These are phyloP conservation scores for Parafenestella ontariensis DNA, from an alignment of 2,329 filamentous ascomycete species.

Conservation along the genomic window DNA sequence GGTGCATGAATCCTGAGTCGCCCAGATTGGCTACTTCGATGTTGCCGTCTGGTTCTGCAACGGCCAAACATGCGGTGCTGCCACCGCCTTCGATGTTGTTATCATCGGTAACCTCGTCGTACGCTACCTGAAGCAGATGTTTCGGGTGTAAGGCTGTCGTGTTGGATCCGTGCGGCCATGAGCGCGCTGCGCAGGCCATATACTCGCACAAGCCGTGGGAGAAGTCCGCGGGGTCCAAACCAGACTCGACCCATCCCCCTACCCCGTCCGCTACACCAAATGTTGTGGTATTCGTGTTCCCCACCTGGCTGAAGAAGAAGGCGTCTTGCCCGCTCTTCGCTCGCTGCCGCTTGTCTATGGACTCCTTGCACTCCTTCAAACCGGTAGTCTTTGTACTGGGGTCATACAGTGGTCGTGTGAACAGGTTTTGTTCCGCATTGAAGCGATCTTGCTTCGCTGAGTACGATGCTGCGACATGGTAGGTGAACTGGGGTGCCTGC, in stretches of 20 bases:
- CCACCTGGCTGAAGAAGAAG: slow-evolving; percentile 87
- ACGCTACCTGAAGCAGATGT: slow-evolving; percentile 80
- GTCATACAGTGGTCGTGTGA: slow-evolving; percentile 42
- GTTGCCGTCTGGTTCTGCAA: slow-evolving; percentile 74
- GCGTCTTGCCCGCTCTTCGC: slow-evolving; percentile 91
- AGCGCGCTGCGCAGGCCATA: slow-evolving; percentile 80
- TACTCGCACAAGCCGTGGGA: slow-evolving; percentile 92
- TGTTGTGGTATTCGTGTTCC: slow-evolving; percentile 73
- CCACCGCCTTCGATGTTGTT: slow-evolving; percentile 78
- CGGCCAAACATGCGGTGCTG: slow-evolving; percentile 88
- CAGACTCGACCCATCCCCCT: slow-evolving; percentile 91
- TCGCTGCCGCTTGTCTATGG: slow-evolving; percentile 64
- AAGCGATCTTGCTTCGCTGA: slow-evolving; percentile 49
- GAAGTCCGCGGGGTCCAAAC: slow-evolving; percentile 93
- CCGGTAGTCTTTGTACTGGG: slow-evolving; percentile 30
- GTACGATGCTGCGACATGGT: slow-evolving; percentile 52
- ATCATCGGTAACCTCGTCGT: slow-evolving; percentile 81
- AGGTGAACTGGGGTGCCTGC: slow-evolving; percentile 43
- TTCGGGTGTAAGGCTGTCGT: slow-evolving; percentile 64
- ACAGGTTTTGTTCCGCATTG: slow-evolving; percentile 46
- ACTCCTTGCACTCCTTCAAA: slow-evolving; percentile 39
- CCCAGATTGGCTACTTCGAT: slow-evolving; percentile 93
- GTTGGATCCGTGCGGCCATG: slow-evolving; percentile 56
- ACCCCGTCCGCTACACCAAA: slow-evolving; percentile 95
- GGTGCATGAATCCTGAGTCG: slow-evolving; percentile 90